Percentiles rank a stretch among this genome's conserved stretches.
Evolutionary conservation across 257 asterid genomes (phyloP).

Genomic region (Nicotiana otophora): DNA sequence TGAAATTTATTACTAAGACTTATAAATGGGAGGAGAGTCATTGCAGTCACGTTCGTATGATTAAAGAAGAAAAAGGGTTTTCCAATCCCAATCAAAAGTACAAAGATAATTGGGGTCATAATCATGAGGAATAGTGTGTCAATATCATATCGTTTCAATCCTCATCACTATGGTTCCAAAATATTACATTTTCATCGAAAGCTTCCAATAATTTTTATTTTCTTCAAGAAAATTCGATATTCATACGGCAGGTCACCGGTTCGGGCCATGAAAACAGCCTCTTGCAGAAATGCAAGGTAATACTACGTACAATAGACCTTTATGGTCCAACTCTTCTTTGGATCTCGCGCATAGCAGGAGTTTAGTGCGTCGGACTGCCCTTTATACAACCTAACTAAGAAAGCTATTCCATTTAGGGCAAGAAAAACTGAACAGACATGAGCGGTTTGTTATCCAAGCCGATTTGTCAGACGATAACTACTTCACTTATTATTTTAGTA

Average conservation of each 20-base stretch:
- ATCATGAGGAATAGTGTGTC: neutral
- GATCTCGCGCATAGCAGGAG: too few species aligned
- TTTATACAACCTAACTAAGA: too few species aligned
- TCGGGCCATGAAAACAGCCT: too few species aligned
- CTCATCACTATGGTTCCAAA: neutral
- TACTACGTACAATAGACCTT: accelerated
- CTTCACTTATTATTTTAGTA: too few species aligned
- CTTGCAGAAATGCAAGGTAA: too few species aligned
- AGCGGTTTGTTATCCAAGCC: too few species aligned
- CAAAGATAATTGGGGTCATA: neutral
- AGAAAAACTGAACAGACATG: too few species aligned
- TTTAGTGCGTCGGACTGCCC: too few species aligned
- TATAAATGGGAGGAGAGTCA: neutral
- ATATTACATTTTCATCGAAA: neutral
- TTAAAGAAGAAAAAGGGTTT: neutral
- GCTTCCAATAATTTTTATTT: neutral
- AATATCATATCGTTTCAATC: constrained; percentile 1
- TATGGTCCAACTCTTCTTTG: accelerated
- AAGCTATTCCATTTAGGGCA: too few species aligned
- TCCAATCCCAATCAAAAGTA: neutral
- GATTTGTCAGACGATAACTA: too few species aligned
- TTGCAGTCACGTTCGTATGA: constrained; percentile 9
- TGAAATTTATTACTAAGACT: too few species aligned
- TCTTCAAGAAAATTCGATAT: too few species aligned
- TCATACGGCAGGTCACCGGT: accelerated